These are phyloP conservation scores for Fonsecaea nubica DNA, from an alignment of 2,329 filamentous ascomycete species.

Conservation along the genomic window DNA sequence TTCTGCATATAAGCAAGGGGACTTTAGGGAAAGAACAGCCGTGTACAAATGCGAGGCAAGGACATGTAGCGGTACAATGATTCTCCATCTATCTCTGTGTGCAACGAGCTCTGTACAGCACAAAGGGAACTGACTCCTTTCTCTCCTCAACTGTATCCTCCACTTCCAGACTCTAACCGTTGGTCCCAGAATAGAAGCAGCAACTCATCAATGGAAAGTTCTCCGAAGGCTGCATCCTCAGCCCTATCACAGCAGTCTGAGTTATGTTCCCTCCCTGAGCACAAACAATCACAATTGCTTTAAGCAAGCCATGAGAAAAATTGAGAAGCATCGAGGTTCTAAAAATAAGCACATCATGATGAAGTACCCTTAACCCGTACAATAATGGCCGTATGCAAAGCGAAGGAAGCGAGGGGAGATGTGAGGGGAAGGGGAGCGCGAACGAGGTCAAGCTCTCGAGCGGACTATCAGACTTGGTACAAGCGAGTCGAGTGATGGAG, in stretches of 20 bases:
- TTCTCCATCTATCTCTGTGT: slow-evolving; percentile 3
- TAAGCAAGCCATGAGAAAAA: background rate
- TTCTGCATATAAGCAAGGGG: background rate
- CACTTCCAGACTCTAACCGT: background rate
- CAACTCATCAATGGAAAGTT: background rate
- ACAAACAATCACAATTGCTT: background rate
- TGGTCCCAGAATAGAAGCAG: slow-evolving; percentile 14
- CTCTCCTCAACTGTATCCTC: background rate
- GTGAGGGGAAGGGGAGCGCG: slow-evolving; percentile 10
- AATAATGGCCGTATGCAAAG: background rate
- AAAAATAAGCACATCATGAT: slow-evolving; percentile 4
- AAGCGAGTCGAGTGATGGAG: slow-evolving; percentile 1
- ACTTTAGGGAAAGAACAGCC: background rate
- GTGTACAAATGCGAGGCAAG: slow-evolving; percentile 6
- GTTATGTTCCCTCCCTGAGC: background rate
- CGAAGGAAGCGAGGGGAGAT: slow-evolving; percentile 8
- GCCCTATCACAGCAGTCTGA: background rate
- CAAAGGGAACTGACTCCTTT: background rate
- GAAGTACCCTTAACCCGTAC: background rate
- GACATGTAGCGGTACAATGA: background rate
- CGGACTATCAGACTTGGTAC: background rate
- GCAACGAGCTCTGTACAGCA: slow-evolving; percentile 13
- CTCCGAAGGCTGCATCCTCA: background rate
- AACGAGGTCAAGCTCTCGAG: background rate
- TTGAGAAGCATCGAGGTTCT: background rate